phyloP scores from a whole-genome alignment of 192 early-diverging fungal species.

The Jimgerdemannia flammicorona region DNA sequence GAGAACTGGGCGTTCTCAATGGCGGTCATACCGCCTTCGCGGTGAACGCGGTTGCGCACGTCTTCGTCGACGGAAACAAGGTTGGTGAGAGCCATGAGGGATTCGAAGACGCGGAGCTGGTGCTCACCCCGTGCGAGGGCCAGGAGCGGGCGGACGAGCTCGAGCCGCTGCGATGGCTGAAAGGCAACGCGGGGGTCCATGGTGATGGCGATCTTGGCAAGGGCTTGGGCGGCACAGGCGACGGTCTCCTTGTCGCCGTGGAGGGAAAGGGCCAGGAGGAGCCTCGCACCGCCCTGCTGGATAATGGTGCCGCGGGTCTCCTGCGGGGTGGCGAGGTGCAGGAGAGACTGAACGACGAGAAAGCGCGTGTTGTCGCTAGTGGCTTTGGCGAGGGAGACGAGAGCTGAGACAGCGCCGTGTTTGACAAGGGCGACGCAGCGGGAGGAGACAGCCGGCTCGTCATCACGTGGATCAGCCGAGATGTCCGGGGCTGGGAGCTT shows the following conservation, averaged over 20 bases:
- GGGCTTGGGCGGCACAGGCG: constrained; percentile 63
- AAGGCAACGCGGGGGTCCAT: constrained; percentile 88
- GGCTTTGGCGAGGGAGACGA: constrained; percentile 48
- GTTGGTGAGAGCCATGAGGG: constrained; percentile 91
- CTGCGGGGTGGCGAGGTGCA: constrained; percentile 70
- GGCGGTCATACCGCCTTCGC: constrained; percentile 57
- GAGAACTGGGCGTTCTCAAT: constrained; percentile 81
- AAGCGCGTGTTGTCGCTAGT: constrained; percentile 58
- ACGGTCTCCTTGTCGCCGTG: neutral
- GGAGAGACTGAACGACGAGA: constrained; percentile 59
- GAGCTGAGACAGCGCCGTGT: constrained; percentile 49
- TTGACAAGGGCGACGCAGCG: constrained; percentile 55
- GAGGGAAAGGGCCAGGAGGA: constrained; percentile 48
- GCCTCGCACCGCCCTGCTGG: constrained; percentile 75
- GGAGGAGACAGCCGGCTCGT: constrained; percentile 55
- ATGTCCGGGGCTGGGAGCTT: neutral
- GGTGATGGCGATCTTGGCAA: constrained; percentile 93
- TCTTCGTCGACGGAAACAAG: constrained; percentile 72
- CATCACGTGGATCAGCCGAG: constrained; percentile 51
- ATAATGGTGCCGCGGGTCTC: constrained; percentile 69
- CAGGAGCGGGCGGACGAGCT: constrained; percentile 71
- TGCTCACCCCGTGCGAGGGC: constrained; percentile 51
- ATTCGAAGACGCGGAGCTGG: constrained; percentile 82
- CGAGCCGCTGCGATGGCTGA: constrained; percentile 55
- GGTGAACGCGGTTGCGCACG: constrained; percentile 56